A percentile compares a stretch with the other conserved stretches of the same genome.
Evolutionary conservation across 257 asterid species (phyloP).

Genomic region (Paraleonurus japonicus): DNA sequence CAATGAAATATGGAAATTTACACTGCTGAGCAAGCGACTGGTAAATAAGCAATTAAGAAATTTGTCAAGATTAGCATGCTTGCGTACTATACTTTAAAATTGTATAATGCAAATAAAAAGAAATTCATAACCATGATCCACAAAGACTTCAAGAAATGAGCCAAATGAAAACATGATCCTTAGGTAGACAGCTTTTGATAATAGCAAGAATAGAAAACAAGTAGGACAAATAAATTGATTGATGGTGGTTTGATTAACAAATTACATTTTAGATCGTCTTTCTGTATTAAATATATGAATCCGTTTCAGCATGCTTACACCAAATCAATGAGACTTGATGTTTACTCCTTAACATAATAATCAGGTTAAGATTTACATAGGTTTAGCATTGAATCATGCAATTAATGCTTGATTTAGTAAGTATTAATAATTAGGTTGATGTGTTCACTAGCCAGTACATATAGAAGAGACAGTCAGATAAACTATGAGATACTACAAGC

Average conservation of each 20-base stretch:
- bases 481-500: background rate
- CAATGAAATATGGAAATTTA: background rate
- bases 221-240: background rate
- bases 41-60: background rate
- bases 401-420: conserved; percentile 2
- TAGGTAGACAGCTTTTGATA: conserved; percentile 10
- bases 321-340: background rate
- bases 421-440: background rate
- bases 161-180: background rate
- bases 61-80: background rate
- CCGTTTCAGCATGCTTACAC: conserved; percentile 9
- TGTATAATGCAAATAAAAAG: background rate
- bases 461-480: background rate
- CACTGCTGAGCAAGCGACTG: background rate
- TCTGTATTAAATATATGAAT: background rate
- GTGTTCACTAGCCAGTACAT: background rate
- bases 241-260: background rate
- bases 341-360: conserved; percentile 9
- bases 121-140: background rate
- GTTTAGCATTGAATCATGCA: background rate
- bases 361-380: background rate
- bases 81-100: background rate
- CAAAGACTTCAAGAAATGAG: background rate
- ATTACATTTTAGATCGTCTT: background rate
- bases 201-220: background rate